Evolutionary conservation across 768 basidiomycete genomes (phyloP).

Genomic region (Stropharia rugosoannulata): DNA sequence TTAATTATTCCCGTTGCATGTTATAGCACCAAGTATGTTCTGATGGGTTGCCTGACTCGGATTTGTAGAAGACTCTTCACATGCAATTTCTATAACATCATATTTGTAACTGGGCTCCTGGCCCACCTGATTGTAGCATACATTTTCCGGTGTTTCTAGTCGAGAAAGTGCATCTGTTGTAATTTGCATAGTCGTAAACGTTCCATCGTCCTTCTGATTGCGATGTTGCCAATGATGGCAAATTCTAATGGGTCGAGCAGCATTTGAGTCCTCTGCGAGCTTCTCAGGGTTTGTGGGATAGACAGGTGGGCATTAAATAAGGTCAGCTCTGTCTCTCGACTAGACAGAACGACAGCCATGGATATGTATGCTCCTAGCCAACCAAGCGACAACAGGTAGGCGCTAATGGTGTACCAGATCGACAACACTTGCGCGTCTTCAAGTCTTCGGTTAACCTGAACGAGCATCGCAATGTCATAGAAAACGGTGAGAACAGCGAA

Average conservation of each 20-base stretch:
- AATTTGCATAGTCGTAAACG: constrained; percentile 2
- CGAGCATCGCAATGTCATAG: constrained; percentile 19
- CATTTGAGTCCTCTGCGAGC: constrained; percentile 22
- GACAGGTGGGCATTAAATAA: constrained; percentile 13
- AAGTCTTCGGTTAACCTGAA: constrained; percentile 17
- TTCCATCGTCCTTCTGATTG: constrained; percentile 19
- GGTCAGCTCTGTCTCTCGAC: constrained; percentile 10
- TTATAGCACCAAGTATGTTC: too few species aligned
- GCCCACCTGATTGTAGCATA: too few species aligned
- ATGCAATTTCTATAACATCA: too few species aligned
- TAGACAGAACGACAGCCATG: constrained; percentile 24
- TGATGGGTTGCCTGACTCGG: too few species aligned
- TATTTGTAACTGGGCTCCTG: too few species aligned
- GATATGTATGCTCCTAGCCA: constrained; percentile 26
- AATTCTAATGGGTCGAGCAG: constrained; percentile 20
- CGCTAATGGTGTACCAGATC: constrained; percentile 15
- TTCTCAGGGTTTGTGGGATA: constrained; percentile 11
- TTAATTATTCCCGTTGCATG: too few species aligned
- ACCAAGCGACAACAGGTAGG: constrained; percentile 22
- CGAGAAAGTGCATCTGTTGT: constrained; percentile 1
- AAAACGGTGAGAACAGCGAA: constrained; percentile 22
- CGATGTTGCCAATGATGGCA: constrained; percentile 20
- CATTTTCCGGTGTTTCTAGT: background rate
- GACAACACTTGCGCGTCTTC: constrained; percentile 7
- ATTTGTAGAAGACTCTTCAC: too few species aligned